A percentile compares a stretch with the other conserved stretches of the same genome.
These are phyloP conservation scores for Neophaeococcomyces aloes DNA, from an alignment of 2,329 filamentous ascomycete genomes.

Conservation along the genomic window DNA sequence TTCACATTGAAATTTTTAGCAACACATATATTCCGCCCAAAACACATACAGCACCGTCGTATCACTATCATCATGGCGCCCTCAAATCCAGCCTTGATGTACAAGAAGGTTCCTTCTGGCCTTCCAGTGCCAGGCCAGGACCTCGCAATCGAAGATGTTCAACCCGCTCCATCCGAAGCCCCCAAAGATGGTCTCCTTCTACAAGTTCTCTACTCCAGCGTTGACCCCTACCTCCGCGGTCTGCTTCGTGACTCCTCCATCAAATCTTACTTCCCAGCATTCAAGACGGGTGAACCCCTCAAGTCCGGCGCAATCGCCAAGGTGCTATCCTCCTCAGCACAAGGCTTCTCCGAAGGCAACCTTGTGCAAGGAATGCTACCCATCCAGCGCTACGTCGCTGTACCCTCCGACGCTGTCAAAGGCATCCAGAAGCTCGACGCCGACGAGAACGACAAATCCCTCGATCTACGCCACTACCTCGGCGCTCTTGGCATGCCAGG, in stretches of 20 bases:
- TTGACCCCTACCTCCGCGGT: constrained; percentile 77
- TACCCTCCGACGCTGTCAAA: constrained; percentile 40
- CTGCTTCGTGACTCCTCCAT: constrained; percentile 56
- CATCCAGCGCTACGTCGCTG: constrained; percentile 57
- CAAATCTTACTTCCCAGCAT: constrained; percentile 61
- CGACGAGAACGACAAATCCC: constrained; percentile 29
- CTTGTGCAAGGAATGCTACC: constrained; percentile 48
- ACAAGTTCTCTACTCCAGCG: constrained; percentile 62
- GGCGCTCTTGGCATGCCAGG: constrained; percentile 71
- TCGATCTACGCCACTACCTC: constrained; percentile 50
- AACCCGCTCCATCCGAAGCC: constrained; percentile 31
- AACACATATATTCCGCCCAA: too few relatives aligned
- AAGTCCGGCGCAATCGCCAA: constrained; percentile 53
- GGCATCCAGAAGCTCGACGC: constrained; percentile 38
- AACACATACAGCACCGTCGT: background rate
- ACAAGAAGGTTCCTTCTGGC: constrained; percentile 56
- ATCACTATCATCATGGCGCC: constrained; percentile 11
- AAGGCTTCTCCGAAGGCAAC: constrained; percentile 56
- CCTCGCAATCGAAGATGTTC: constrained; percentile 52
- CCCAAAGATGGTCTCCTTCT: constrained; percentile 57
- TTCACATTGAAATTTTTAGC: too few relatives aligned
- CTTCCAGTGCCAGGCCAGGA: constrained; percentile 61
- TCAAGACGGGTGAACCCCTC: constrained; percentile 53
- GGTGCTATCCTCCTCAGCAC: constrained; percentile 58
- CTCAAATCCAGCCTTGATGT: constrained; percentile 64